Base-by-base conservation (phyloP, 2,329 filamentous ascomycete genomes). In the Pseudocercospora musae region DNA sequence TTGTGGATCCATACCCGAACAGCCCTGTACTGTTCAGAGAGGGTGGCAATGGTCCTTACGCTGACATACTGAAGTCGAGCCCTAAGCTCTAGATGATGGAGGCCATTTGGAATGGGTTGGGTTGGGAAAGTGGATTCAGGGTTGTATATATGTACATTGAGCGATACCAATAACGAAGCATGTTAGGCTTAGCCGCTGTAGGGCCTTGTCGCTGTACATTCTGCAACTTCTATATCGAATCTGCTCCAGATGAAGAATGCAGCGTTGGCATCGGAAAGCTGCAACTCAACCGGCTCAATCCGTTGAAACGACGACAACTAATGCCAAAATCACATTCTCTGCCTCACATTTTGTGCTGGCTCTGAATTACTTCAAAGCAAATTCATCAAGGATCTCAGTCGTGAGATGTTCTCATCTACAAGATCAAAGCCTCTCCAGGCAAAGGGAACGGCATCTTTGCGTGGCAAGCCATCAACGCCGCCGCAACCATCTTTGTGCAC, bases 1-100 rank as follows among this genome's bases (percentile, higher is more conserved):
- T 87, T 0, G 85, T 91, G 60, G 88, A 92, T 69, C 88, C 89
- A 0, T 89, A 91, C 73, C 89, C 89, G 6, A 81, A 87, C 68
- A 87, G 78, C 62, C 79, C 79, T 63, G 80, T 83, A 3, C 69
- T 90, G 69, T 83, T 90, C 71, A 88, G 85, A 82, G 85, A 82
- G 69, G 82, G 86, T 64, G 80, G 83, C 66, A 57, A 42, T 54
- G 57, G 52, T 18, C 49, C 50, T 20, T 64, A 62, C 55, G 78
- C 77, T 18, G 60, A 25, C 64, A 69, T 68, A 40, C 74, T 77
- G 56, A 82, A 81, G 78, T 37, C 52, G 10, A 54, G 52, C 29
- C n/a, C 52, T 11, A 54, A 54, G 52, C 52, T 54, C n/a, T 40
- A 18, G n/a, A 40, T 40, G 15, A 40, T 40, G 37, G 49, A 54